phyloP scores from a whole-genome alignment of 306 rosid species.

The Citrullus mucosospermus region DNA sequence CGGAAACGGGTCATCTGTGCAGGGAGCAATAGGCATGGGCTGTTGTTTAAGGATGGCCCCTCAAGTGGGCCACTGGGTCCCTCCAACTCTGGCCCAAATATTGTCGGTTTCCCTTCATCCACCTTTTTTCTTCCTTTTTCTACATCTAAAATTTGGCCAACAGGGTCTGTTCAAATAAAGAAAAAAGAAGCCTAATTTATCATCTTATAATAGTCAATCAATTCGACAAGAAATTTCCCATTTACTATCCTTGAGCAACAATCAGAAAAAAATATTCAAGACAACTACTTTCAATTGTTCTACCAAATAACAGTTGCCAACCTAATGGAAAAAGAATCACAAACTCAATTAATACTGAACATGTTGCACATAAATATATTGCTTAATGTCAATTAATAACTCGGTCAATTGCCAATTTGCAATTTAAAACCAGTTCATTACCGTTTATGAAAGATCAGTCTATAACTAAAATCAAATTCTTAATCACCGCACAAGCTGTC shows the following conservation, averaged over 20 bases:
- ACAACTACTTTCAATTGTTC: background rate
- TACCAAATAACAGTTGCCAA: background rate
- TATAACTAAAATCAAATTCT: background rate
- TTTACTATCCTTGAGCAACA: background rate
- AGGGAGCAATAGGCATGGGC: background rate
- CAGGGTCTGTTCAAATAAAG: too few species aligned
- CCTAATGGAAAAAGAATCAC: background rate
- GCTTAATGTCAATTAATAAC: background rate
- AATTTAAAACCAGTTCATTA: background rate
- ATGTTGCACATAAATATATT: background rate
- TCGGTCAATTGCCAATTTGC: background rate
- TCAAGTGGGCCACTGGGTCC: background rate
- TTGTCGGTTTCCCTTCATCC: background rate
- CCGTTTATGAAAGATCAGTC: background rate
- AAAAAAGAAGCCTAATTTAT: background rate
- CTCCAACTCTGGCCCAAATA: background rate
- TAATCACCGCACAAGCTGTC: background rate
- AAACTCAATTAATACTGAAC: background rate
- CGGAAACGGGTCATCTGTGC: background rate
- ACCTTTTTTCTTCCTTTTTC: background rate
- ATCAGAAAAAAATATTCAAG: background rate
- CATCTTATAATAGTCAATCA: background rate
- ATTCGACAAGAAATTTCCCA: background rate
- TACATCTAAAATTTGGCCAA: background rate
- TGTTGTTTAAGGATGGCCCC: background rate